Percentiles rank a stretch among this genome's conserved stretches.
Conservation (phyloP, 83 land plant species). For the Larix sibirica region DNA sequence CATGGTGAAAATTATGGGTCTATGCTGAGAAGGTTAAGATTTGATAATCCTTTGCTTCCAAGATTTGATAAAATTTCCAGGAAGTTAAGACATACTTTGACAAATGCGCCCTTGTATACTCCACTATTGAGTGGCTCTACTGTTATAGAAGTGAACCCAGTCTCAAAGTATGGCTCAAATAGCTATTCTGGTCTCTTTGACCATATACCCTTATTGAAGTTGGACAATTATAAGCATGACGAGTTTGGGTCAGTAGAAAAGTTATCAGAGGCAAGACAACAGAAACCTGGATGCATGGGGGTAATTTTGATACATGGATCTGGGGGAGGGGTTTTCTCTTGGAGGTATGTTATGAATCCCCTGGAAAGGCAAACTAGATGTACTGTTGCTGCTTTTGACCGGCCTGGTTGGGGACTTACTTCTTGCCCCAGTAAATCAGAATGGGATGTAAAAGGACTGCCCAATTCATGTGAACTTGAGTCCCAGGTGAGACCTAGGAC, state of each 20-base stretch:
- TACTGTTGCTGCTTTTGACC: conserved; percentile 39
- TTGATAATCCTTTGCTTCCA: not conserved
- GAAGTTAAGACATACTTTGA: not conserved
- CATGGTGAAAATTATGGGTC: not conserved
- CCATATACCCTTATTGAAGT: not conserved
- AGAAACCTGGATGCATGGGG: conserved; percentile 13
- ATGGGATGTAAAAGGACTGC: conserved; percentile 35
- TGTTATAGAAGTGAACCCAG: not conserved
- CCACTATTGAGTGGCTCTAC: conserved; percentile 2
- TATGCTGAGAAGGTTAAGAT: not conserved
- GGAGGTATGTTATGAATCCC: conserved; percentile 39
- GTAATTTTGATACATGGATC: conserved; percentile 38
- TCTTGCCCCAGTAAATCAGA: conserved; percentile 31
- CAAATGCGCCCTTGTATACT: not conserved
- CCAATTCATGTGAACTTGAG: conserved; percentile 31
- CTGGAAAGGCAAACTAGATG: conserved; percentile 27
- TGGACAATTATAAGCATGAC: not conserved
- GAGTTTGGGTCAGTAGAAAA: not conserved
- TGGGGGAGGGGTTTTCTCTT: conserved; percentile 43
- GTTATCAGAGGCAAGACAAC: conserved; percentile 1
- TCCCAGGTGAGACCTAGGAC: conserved; percentile 4
- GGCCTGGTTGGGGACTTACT: conserved; percentile 44
- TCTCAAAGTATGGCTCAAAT: not conserved
- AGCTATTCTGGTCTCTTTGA: not conserved
- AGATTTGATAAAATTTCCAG: conserved; percentile 5